A percentile compares a stretch with the other conserved stretches of the same genome.
phyloP scores from a whole-genome alignment of 2,329 filamentous ascomycete species.

The Fragosphaeria purpurea region DNA sequence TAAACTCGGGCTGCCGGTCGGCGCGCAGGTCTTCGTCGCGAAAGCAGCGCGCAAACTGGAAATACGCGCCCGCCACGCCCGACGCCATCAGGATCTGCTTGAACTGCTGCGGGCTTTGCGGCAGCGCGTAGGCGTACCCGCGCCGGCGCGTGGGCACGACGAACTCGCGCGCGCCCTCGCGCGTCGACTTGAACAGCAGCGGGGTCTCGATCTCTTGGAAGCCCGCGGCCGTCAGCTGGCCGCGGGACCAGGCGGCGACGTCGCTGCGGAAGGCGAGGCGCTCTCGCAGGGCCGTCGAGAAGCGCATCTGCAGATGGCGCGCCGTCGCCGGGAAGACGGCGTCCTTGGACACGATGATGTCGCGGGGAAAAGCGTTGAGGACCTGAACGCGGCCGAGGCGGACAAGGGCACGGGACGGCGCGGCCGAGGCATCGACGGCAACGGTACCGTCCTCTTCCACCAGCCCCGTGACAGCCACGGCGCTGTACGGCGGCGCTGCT shows the following conservation, averaged over 20 bases:
- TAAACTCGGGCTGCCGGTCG: constrained; percentile 94
- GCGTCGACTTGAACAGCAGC: constrained; percentile 91
- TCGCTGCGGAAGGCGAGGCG: constrained; percentile 59
- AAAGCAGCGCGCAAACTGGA: constrained; percentile 90
- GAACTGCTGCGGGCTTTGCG: constrained; percentile 96
- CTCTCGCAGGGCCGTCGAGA: constrained; percentile 54
- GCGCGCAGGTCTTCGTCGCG: constrained; percentile 88
- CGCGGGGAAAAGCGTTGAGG: constrained; percentile 63
- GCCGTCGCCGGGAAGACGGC: constrained; percentile 64
- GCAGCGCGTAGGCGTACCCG: constrained; percentile 77
- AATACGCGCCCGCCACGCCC: constrained; percentile 65
- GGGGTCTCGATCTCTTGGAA: constrained; percentile 86
- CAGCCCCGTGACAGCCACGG: constrained; percentile 38
- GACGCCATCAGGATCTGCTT: constrained; percentile 96
- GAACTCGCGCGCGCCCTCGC: constrained; percentile 91
- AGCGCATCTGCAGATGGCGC: constrained; percentile 78
- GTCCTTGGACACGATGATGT: constrained; percentile 66
- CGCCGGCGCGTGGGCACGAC: constrained; percentile 73
- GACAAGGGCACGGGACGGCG: background rate
- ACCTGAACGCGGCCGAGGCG: constrained; percentile 51
- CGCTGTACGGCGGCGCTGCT: constrained; percentile 38
- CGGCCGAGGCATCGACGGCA: background rate
- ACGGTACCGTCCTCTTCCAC: constrained; percentile 11
- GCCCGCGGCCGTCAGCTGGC: constrained; percentile 24
- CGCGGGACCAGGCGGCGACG: constrained; percentile 21